Conservation (phyloP, 345 rosid genomes). For the Eucalyptus cloeziana region DNA sequence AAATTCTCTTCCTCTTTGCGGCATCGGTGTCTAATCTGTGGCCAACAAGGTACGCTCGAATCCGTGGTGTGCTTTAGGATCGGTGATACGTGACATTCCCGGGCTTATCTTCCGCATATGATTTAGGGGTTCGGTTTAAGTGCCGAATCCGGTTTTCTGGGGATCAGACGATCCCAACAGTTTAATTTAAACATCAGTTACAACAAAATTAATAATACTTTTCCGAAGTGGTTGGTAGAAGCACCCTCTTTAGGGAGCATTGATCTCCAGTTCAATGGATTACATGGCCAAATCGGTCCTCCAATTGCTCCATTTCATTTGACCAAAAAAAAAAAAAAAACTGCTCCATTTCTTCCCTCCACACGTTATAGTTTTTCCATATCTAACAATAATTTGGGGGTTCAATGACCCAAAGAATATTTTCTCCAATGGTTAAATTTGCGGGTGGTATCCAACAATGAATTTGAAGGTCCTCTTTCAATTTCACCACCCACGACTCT, state of each 20-base stretch:
- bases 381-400: not conserved
- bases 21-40: no score
- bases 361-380: not conserved
- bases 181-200: constrained; percentile 1
- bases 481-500: not conserved
- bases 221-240: constrained; percentile 1
- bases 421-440: not conserved
- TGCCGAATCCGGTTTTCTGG: no score
- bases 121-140: no score
- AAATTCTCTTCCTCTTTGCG: no score
- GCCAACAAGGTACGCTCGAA: no score
- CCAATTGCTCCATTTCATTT: not conserved
- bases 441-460: not conserved
- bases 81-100: no score
- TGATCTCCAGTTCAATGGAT: not conserved
- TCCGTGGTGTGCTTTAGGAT: no score
- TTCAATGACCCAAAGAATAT: not conserved
- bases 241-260: no score
- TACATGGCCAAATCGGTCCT: not conserved
- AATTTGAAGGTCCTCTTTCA: not conserved
- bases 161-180: no score
- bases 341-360: not conserved
- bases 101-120: no score
- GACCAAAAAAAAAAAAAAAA: no score
- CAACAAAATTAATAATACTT: constrained; percentile 1